These are phyloP conservation scores for Clavariopsis aquatica DNA, from an alignment of 495 filamentous ascomycete species.

Conservation along the genomic window DNA sequence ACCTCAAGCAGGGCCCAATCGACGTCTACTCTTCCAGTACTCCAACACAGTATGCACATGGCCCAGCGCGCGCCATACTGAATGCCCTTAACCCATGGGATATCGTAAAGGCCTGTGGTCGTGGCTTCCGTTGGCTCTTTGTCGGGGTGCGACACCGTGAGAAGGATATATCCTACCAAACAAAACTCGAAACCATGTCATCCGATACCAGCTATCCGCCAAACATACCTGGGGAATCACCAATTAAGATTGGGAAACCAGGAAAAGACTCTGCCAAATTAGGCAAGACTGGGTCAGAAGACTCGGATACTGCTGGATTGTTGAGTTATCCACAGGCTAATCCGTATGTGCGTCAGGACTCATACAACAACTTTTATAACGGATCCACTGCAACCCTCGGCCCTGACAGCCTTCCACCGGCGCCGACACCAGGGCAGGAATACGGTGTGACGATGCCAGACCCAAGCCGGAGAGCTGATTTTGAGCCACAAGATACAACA, in stretches of 20 bases:
- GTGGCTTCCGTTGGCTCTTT: conserved; percentile 79
- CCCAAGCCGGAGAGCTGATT: neutral
- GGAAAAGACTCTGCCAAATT: neutral
- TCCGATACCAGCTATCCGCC: conserved; percentile 15
- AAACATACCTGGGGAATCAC: conserved; percentile 17
- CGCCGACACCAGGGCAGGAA: conserved; percentile 26
- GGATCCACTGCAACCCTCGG: conserved; percentile 1
- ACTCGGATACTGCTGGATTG: conserved; percentile 27
- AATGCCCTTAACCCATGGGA: conserved; percentile 86
- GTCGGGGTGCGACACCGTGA: conserved; percentile 64
- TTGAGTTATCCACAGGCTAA: conserved; percentile 33
- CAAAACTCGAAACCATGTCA: conserved; percentile 18
- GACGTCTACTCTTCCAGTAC: conserved; percentile 20
- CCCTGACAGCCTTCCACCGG: conserved; percentile 26
- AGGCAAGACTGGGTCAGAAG: conserved; percentile 28
- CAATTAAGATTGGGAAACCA: neutral
- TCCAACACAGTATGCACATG: conserved; percentile 56
- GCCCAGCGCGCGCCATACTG: conserved; percentile 64
- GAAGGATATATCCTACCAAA: conserved; percentile 55
- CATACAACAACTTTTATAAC: neutral
- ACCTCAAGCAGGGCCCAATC: conserved; percentile 48
- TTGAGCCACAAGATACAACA: conserved; percentile 21
- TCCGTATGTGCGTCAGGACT: conserved; percentile 25
- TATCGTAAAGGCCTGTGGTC: conserved; percentile 72
- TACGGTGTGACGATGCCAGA: conserved; percentile 22